Percentiles rank a stretch among this genome's conserved stretches.
These are phyloP conservation scores for Primulina huaijiensis DNA, from an alignment of 257 asterid genomes.

Conservation along the genomic window DNA sequence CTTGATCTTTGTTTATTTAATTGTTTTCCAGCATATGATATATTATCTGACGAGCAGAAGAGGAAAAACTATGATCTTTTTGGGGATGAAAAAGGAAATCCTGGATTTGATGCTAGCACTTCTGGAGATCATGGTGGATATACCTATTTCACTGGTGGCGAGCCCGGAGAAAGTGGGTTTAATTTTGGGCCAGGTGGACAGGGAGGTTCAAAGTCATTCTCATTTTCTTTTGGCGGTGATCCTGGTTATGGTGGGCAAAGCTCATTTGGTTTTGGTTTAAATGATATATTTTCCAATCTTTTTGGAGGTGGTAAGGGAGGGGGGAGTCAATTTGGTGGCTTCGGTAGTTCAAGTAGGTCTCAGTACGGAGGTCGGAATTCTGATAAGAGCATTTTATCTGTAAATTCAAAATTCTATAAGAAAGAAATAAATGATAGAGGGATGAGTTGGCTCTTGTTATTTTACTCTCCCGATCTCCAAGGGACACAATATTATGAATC, in stretches of 20 bases:
- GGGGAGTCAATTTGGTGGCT: conserved; percentile 66
- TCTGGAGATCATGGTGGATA: conserved; percentile 60
- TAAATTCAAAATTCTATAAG: conserved; percentile 50
- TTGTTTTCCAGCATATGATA: conserved; percentile 69
- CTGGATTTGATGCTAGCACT: conserved; percentile 64
- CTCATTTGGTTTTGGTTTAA: conserved; percentile 62
- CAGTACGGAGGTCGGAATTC: conserved; percentile 40
- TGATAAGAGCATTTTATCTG: conserved; percentile 44
- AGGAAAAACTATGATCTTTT: conserved; percentile 88
- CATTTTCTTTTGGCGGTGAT: conserved; percentile 80
- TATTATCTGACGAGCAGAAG: conserved; percentile 83
- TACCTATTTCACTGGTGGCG: conserved; percentile 64
- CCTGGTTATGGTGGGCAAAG: conserved; percentile 55
- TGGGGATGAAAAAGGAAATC: conserved; percentile 78
- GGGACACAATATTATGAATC: conserved; percentile 60
- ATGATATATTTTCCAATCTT: conserved; percentile 63
- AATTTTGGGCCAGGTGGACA: conserved; percentile 67
- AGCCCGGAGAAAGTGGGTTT: conserved; percentile 79
- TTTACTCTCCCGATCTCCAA: conserved; percentile 46
- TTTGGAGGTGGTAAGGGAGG: conserved; percentile 73
- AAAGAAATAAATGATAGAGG: conserved; percentile 75
- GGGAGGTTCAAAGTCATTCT: conserved; percentile 67
- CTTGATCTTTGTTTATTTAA: conserved; percentile 9
- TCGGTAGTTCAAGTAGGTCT: conserved; percentile 56
- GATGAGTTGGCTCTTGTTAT: conserved; percentile 69